Conservation (phyloP, 2,329 filamentous ascomycete genomes). For the Aspergillus pseudonomiae region DNA sequence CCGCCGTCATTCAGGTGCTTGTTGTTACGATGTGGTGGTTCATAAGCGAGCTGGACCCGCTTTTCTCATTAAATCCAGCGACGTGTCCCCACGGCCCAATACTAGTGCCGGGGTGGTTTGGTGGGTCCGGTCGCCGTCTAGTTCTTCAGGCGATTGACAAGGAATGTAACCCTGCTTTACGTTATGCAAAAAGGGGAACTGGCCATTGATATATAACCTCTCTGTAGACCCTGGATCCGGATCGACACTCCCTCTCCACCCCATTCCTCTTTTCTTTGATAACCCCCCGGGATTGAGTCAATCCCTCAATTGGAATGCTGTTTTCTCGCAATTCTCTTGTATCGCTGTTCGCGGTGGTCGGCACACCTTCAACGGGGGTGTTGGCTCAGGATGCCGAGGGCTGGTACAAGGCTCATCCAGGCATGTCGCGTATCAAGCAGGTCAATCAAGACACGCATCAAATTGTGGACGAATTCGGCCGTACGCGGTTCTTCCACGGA, state of each 20-base stretch:
- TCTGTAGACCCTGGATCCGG: neutral
- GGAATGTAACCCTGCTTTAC: too few relatives aligned
- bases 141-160: too few relatives aligned
- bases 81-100: too few relatives aligned
- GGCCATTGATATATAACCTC: neutral
- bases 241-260: neutral
- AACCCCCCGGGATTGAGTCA: neutral
- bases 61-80: too few relatives aligned
- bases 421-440: conserved; percentile 16
- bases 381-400: conserved; percentile 9
- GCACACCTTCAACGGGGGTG: neutral
- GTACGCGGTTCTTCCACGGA: conserved; percentile 22
- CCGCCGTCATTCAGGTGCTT: too few relatives aligned
- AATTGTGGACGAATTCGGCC: conserved; percentile 17
- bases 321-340: neutral
- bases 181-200: too few relatives aligned
- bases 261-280: neutral
- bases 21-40: too few relatives aligned
- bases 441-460: conserved; percentile 19
- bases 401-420: conserved; percentile 15
- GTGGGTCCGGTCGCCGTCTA: too few relatives aligned
- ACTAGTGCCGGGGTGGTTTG: too few relatives aligned
- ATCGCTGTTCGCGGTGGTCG: conserved; percentile 4
- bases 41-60: too few relatives aligned
- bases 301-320: neutral